These are phyloP conservation scores for Trypethelium eluteriae DNA, from an alignment of 495 filamentous ascomycete genomes.

Conservation along the genomic window DNA sequence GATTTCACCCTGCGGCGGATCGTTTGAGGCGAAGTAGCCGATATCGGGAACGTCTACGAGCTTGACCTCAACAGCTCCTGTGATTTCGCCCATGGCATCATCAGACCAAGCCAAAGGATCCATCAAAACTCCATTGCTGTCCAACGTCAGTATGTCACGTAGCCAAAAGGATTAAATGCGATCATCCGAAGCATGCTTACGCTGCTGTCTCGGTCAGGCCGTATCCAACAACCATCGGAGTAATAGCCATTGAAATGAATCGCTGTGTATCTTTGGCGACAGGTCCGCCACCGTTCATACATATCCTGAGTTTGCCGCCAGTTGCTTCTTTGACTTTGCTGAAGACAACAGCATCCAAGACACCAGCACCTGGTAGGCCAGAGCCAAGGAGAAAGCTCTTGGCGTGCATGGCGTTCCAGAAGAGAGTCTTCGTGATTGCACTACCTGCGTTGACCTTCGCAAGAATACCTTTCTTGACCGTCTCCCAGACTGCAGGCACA, in stretches of 20 bases:
- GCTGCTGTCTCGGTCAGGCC: conserved; percentile 91
- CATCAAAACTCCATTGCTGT: conserved; percentile 75
- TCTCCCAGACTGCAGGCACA: conserved; percentile 95
- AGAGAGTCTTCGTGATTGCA: conserved; percentile 67
- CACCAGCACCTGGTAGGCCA: conserved; percentile 64
- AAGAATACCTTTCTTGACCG: conserved; percentile 95
- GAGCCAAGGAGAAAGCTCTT: conserved; percentile 71
- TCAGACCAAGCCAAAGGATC: conserved; percentile 87
- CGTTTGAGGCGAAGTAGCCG: conserved; percentile 79
- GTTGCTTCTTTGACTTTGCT: conserved; percentile 42
- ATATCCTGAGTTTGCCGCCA: conserved; percentile 36
- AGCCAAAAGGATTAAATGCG: neutral
- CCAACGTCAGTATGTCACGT: neutral
- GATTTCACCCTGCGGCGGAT: conserved; percentile 89
- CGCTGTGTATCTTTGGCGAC: conserved; percentile 39
- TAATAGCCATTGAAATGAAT: conserved; percentile 40
- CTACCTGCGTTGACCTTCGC: conserved; percentile 72
- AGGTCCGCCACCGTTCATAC: conserved; percentile 40
- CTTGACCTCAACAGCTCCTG: conserved; percentile 81
- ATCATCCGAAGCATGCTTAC: conserved; percentile 18
- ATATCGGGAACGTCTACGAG: conserved; percentile 93
- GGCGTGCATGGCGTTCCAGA: conserved; percentile 82
- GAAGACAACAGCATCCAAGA: conserved; percentile 40
- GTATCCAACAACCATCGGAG: conserved; percentile 59
- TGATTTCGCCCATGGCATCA: conserved; percentile 68